phyloP scores from a whole-genome alignment of 768 basidiomycete genomes.

The Mycena capillaripes region DNA sequence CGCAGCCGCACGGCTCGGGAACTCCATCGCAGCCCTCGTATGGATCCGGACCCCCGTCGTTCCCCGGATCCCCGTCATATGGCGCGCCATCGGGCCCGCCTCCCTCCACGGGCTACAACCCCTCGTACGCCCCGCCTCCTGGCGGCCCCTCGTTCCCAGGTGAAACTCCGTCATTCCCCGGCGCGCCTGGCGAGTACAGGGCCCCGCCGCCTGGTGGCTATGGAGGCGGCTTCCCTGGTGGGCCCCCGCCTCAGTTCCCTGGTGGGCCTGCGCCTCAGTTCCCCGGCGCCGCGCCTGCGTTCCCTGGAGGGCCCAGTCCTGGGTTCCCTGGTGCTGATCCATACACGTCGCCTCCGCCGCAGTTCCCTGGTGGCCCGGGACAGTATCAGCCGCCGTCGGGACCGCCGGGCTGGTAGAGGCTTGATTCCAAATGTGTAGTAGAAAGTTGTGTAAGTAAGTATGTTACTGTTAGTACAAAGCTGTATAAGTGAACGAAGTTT shows the following conservation, averaged over 20 bases:
- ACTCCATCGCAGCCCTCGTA: constrained; percentile 17
- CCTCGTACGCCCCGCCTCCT: constrained; percentile 50
- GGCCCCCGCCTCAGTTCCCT: constrained; percentile 45
- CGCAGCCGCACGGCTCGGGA: too few species aligned
- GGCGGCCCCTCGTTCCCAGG: constrained; percentile 48
- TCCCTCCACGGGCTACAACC: constrained; percentile 46
- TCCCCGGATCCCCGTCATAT: constrained; percentile 12
- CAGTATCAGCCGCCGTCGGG: constrained; percentile 26
- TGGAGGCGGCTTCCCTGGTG: constrained; percentile 37
- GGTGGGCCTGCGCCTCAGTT: constrained; percentile 46
- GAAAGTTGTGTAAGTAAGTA: not conserved
- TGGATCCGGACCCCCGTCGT: constrained; percentile 16
- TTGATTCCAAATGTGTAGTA: not conserved
- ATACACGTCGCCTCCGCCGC: constrained; percentile 40
- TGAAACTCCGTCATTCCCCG: constrained; percentile 48
- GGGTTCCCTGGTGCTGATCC: constrained; percentile 52
- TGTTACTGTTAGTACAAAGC: not conserved
- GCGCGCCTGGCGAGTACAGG: constrained; percentile 32
- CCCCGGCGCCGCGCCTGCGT: constrained; percentile 45
- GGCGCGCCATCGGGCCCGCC: constrained; percentile 48
- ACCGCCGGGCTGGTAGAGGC: constrained; percentile 25
- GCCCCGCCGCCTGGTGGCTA: not conserved
- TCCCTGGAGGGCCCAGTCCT: constrained; percentile 35
- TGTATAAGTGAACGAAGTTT: not conserved
- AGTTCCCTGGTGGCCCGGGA: constrained; percentile 46